A percentile compares a stretch with the other conserved stretches of the same genome.
phyloP scores from a whole-genome alignment of 2,329 filamentous ascomycete genomes.

The Hypoxylon sp. region DNA sequence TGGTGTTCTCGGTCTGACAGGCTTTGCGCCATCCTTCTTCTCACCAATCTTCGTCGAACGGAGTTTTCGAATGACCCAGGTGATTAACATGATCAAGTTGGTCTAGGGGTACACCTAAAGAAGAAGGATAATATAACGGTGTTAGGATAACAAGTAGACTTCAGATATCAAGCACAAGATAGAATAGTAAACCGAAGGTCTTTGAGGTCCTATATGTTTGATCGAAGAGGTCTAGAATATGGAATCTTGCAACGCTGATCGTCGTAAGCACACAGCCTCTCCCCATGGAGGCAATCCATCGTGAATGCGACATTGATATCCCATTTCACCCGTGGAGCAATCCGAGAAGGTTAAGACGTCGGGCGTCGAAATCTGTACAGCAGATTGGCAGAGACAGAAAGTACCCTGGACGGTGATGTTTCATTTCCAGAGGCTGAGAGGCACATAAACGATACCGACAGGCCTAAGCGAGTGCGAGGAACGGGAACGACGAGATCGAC shows the following conservation, averaged over 20 bases:
- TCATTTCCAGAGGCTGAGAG: no score
- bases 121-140: background rate
- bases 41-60: background rate
- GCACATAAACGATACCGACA: background rate
- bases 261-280: background rate
- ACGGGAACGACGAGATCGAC: no score
- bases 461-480: background rate
- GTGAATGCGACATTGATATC: background rate
- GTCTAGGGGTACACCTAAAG: background rate
- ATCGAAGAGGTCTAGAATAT: background rate
- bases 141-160: background rate
- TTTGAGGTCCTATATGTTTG: conserved; percentile 11
- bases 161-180: background rate
- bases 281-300: background rate
- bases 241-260: background rate
- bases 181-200: conserved; percentile 1
- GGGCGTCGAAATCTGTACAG: background rate
- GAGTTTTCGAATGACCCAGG: conserved; percentile 6
- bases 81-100: conserved; percentile 14
- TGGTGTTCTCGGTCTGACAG: conserved; percentile 4
- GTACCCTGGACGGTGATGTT: no score
- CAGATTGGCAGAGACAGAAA: no score
- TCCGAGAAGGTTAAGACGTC: background rate
- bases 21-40: background rate
- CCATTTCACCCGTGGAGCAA: conserved; percentile 5